phyloP scores from a whole-genome alignment of 192 early-diverging fungal genomes.

The Gaertneriomyces sp. region DNA sequence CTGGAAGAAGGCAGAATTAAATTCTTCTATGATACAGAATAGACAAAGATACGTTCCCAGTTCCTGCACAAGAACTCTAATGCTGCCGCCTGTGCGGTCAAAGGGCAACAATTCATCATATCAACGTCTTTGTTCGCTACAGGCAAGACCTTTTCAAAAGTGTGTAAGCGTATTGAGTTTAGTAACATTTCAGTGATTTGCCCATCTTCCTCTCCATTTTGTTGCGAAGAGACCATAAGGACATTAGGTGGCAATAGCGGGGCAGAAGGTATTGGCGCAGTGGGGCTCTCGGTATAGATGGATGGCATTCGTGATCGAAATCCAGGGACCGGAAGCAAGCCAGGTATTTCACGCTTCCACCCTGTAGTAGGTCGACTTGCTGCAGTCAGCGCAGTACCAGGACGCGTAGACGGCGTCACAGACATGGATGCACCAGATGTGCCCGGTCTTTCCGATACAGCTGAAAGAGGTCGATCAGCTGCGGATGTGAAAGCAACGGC shows the following conservation, averaged over 20 bases:
- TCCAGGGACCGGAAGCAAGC: background rate
- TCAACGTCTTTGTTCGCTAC: background rate
- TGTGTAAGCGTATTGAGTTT: too few relatives aligned
- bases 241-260: background rate
- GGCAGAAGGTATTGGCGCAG: background rate
- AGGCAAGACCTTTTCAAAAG: background rate
- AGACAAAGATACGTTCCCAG: background rate
- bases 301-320: background rate
- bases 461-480: too few relatives aligned
- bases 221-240: background rate
- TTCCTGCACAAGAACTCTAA: constrained; percentile 1
- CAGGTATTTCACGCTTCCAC: too few relatives aligned
- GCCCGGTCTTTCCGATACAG: too few relatives aligned
- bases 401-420: too few relatives aligned
- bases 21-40: too few relatives aligned
- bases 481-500: too few relatives aligned
- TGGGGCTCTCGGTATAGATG: background rate
- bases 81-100: background rate
- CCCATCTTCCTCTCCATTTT: background rate
- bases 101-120: background rate
- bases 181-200: too few relatives aligned
- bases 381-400: too few relatives aligned
- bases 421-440: too few relatives aligned
- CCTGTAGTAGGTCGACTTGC: too few relatives aligned
- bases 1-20: too few relatives aligned